phyloP scores from a whole-genome alignment of 768 basidiomycete species.

The Termitomyces titanicus region DNA sequence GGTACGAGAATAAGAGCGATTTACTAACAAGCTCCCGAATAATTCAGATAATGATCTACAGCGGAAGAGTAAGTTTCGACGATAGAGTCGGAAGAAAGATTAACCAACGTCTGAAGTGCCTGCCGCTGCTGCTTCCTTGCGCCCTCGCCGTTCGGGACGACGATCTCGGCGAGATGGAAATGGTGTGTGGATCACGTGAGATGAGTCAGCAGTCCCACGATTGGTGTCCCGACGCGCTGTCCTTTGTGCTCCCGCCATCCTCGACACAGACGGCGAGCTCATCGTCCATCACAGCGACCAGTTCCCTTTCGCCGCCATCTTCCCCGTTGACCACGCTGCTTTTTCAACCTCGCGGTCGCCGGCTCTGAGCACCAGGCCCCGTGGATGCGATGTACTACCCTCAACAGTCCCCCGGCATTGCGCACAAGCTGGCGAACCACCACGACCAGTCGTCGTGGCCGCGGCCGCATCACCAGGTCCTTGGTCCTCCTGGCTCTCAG shows the following conservation, averaged over 20 bases:
- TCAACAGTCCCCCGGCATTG: slow-evolving; percentile 78
- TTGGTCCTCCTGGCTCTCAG: slow-evolving; percentile 47
- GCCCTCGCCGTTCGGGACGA: neutral
- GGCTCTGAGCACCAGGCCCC: slow-evolving; percentile 16
- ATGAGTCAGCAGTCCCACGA: slow-evolving; percentile 19
- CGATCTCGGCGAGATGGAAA: neutral
- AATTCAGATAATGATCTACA: slow-evolving; percentile 14
- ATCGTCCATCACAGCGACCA: slow-evolving; percentile 15
- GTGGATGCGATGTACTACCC: slow-evolving; percentile 76
- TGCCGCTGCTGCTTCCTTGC: neutral
- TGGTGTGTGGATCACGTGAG: slow-evolving; percentile 9
- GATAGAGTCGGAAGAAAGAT: neutral
- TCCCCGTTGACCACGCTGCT: neutral
- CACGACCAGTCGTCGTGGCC: slow-evolving; percentile 77
- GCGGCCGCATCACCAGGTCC: slow-evolving; percentile 52
- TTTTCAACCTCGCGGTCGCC: slow-evolving; percentile 2
- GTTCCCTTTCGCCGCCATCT: neutral
- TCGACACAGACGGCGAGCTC: slow-evolving; percentile 14
- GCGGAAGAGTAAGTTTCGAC: neutral
- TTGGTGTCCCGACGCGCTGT: slow-evolving; percentile 11
- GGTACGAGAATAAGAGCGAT: slow-evolving; percentile 17
- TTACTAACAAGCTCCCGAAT: slow-evolving; percentile 1
- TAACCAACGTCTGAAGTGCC: neutral
- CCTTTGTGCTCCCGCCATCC: slow-evolving; percentile 14
- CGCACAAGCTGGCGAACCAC: slow-evolving; percentile 71